Conservation (phyloP, 2,329 filamentous ascomycete species). For the Fusarium duplospermum region DNA sequence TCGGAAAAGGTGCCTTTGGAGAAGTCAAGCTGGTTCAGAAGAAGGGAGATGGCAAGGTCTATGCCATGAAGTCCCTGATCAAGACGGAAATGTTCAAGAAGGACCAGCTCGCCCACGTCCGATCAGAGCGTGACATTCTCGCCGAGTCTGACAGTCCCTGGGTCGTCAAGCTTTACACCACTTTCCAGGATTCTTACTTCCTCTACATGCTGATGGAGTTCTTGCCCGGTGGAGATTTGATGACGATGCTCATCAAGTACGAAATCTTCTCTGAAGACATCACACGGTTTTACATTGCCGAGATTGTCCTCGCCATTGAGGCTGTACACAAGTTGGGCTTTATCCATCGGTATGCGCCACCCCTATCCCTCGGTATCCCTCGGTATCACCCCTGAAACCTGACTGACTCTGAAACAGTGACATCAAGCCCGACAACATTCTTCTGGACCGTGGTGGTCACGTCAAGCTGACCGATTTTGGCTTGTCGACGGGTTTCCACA, state of each 20-base stretch:
- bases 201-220: constrained; percentile 99
- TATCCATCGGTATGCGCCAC: constrained; percentile 86
- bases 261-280: constrained; percentile 99
- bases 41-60: constrained; percentile 96
- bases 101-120: constrained; percentile 96
- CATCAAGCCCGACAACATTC: constrained; percentile 99
- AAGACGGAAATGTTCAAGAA: constrained; percentile 99
- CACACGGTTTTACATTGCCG: constrained; percentile 98
- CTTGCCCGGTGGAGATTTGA: constrained; percentile 95
- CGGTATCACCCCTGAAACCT: background rate
- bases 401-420: constrained; percentile 70
- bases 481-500: constrained; percentile 96
- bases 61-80: constrained; percentile 97
- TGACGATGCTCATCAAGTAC: constrained; percentile 99
- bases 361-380: background rate
- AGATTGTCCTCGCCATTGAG: constrained; percentile 97
- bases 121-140: constrained; percentile 96
- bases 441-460: constrained; percentile 93
- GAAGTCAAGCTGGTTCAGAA: constrained; percentile 98
- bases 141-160: constrained; percentile 99
- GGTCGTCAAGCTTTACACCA: constrained; percentile 98
- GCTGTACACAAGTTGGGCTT: constrained; percentile 98
- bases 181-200: constrained; percentile 96
- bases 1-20: constrained; percentile 98
- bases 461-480: constrained; percentile 99